Conservation (phyloP, 1,284 basidiomycete species). For the Cutaneotrichosporon sp. region DNA sequence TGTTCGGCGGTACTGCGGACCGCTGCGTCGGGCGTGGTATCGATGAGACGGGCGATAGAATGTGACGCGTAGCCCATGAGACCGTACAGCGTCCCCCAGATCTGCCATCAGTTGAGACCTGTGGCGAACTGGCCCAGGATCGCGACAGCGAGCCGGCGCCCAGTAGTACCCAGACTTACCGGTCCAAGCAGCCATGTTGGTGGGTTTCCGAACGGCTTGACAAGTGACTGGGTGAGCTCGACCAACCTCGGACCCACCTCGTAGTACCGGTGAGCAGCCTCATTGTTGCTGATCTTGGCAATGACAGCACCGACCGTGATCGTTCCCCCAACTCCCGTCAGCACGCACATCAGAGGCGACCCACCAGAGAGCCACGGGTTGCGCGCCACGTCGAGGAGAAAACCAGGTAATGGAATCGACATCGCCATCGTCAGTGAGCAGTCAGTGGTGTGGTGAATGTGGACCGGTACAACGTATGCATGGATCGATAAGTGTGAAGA, state of each 20-base stretch:
- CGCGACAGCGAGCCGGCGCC: too few relatives aligned
- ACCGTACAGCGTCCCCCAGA: conserved; percentile 46
- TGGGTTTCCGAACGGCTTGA: conserved; percentile 7
- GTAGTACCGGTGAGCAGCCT: conserved; percentile 31
- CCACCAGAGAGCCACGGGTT: conserved; percentile 56
- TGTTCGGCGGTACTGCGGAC: background rate
- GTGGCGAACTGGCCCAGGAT: too few relatives aligned
- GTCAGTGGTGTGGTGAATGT: too few relatives aligned
- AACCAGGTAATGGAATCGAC: conserved; percentile 27
- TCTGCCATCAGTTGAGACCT: background rate
- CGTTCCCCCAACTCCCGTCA: conserved; percentile 54
- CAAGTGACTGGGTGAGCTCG: background rate
- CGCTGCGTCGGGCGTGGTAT: conserved; percentile 28
- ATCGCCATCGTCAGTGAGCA: background rate
- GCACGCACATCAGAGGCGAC: background rate
- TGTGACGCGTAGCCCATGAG: conserved; percentile 70
- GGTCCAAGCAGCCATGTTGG: conserved; percentile 11
- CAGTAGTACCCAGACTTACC: too few relatives aligned
- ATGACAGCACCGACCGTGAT: conserved; percentile 57
- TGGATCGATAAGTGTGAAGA: too few relatives aligned
- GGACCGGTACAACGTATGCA: too few relatives aligned
- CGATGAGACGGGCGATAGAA: conserved; percentile 58
- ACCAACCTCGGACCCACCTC: conserved; percentile 26
- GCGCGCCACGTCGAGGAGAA: conserved; percentile 57
- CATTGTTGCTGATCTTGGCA: conserved; percentile 24